Evolutionary conservation across 2,329 filamentous ascomycete species (phyloP), one percentile per base, ranked within the genome.

Genomic region (Phaeosphaeria sp.): DNA sequence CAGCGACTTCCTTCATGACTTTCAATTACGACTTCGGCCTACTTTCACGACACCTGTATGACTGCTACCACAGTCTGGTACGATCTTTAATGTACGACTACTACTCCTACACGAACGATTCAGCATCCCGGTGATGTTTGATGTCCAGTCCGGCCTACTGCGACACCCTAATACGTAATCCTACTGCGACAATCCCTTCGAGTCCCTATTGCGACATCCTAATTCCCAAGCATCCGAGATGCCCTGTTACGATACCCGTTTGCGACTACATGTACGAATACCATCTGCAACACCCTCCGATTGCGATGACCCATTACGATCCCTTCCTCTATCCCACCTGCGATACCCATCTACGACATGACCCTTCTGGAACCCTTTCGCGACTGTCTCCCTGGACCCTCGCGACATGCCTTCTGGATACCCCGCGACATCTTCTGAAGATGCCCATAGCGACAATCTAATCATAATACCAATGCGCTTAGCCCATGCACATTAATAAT

Each of bases 11-110:
- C n/a, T 53, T 52, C 50, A 50, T 57, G 24, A 45, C 36, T 60
- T 61, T 56, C 56, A 42, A 48, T 42, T 49, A 52, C 55, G 42
- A 50, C 48, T 43, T 53, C 43, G 53, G 57, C 48, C 27, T 55
- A 51, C 49, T n/a, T 60, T 56, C 47, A 59, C 49, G 62, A 61
- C 48, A 59, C 52, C 61, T 60, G 53, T 60, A 60, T 53, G 58
- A 59, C 53, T 62, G 55, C 51, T 40, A 20, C 27, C 43, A 53
- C 55, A 54, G 49, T 54, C 47, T 56, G 56, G 52, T 64, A 65
- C 64, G 57, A 65, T 57, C 48, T 68, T 63, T 66, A 71, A 71
- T 71, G 53, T 65, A 71, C 67, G 67, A 61, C 64, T 61, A 64
- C 55, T 62, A 67, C 48, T 57, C 55, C 52, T 61, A 60, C 36